A percentile compares a stretch with the other conserved stretches of the same genome.
These are phyloP conservation scores for Periconia sp. DNA, from an alignment of 2,329 filamentous ascomycete species.

Conservation along the genomic window DNA sequence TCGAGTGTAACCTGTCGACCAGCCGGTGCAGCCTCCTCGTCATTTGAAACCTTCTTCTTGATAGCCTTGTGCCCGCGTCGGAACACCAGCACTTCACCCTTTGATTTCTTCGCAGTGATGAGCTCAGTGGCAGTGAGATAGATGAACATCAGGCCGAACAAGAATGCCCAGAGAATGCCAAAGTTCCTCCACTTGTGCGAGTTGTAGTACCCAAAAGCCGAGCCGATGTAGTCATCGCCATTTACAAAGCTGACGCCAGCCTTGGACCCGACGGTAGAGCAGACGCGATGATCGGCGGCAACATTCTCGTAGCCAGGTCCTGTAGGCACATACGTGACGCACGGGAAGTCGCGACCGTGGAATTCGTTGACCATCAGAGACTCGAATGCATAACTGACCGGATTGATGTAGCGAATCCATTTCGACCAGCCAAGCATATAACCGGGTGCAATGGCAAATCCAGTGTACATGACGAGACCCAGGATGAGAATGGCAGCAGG, in stretches of 20 bases:
- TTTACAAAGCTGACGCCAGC: slow-evolving; percentile 46
- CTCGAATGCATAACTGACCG: slow-evolving; percentile 81
- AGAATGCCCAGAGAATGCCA: slow-evolving; percentile 54
- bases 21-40: slow-evolving; percentile 46
- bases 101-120: slow-evolving; percentile 57
- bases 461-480: slow-evolving; percentile 71
- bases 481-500: slow-evolving; percentile 66
- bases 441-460: slow-evolving; percentile 62
- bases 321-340: slow-evolving; percentile 52
- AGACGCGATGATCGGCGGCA: slow-evolving; percentile 41
- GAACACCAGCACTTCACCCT: slow-evolving; percentile 59
- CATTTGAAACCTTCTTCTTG: slow-evolving; percentile 53
- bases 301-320: slow-evolving; percentile 47
- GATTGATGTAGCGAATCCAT: slow-evolving; percentile 84
- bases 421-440: slow-evolving; percentile 82
- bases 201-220: slow-evolving; percentile 40
- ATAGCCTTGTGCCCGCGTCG: slow-evolving; percentile 56
- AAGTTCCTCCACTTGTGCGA: slow-evolving; percentile 56
- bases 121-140: slow-evolving; percentile 55
- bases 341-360: slow-evolving; percentile 64
- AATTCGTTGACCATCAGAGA: slow-evolving; percentile 86
- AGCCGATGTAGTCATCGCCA: slow-evolving; percentile 47
- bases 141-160: slow-evolving; percentile 48
- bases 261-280: slow-evolving; percentile 50
- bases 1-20: slow-evolving; percentile 40